These are phyloP conservation scores for Chaetomium fimeti DNA, from an alignment of 495 filamentous ascomycete species.

Conservation along the genomic window DNA sequence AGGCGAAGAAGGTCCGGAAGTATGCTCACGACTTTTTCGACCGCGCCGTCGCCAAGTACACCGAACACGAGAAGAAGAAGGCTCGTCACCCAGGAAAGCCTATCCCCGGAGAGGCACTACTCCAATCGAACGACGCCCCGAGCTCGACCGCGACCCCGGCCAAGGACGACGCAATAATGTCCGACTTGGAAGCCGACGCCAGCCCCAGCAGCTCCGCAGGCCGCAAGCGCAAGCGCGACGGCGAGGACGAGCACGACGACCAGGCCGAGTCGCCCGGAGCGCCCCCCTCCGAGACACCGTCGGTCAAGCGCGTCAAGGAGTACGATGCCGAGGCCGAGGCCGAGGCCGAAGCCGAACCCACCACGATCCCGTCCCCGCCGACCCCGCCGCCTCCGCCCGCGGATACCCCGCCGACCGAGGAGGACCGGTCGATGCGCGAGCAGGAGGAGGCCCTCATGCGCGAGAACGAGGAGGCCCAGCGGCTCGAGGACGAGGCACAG, in stretches of 20 bases:
- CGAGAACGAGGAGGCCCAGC: constrained; percentile 44
- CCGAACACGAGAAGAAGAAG: constrained; percentile 64
- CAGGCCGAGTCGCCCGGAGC: constrained; percentile 33
- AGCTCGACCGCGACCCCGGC: constrained; percentile 28
- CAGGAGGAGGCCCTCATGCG: constrained; percentile 40
- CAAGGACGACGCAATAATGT: constrained; percentile 28
- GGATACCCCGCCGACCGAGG: constrained; percentile 37
- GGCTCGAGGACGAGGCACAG: constrained; percentile 42
- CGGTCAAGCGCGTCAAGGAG: constrained; percentile 51
- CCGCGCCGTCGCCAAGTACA: constrained; percentile 74
- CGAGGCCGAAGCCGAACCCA: constrained; percentile 35
- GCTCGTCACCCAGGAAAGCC: constrained; percentile 42
- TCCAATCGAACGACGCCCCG: constrained; percentile 26
- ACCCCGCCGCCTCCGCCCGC: constrained; percentile 45
- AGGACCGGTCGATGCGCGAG: constrained; percentile 44
- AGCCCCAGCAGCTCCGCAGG: constrained; percentile 34
- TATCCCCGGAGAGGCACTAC: not conserved
- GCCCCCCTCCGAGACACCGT: constrained; percentile 47
- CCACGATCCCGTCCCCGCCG: constrained; percentile 43
- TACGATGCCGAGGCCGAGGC: constrained; percentile 28
- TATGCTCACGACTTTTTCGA: constrained; percentile 83
- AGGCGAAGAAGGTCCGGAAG: constrained; percentile 75
- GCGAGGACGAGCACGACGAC: constrained; percentile 32
- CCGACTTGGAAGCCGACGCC: constrained; percentile 40
- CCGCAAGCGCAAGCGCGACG: constrained; percentile 61